Conservation (phyloP, 2,329 filamentous ascomycete genomes). For the Pseudogymnoascus sp. region DNA sequence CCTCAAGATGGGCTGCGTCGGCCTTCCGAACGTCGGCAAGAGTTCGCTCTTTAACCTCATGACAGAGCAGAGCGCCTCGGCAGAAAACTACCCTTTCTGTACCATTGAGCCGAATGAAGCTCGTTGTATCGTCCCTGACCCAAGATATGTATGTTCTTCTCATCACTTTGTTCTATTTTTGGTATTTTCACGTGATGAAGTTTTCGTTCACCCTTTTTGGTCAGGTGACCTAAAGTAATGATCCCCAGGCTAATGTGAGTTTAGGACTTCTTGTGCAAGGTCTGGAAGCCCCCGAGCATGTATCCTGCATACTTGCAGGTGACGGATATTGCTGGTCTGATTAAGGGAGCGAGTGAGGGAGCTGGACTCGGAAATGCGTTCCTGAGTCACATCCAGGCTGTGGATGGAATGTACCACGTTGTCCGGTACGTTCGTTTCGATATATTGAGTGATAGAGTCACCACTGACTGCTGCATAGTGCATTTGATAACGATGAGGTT, state of each 20-base stretch:
- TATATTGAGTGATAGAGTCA: neutral
- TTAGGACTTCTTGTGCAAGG: conserved; percentile 38
- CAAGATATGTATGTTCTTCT: conserved; percentile 34
- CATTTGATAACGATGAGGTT: conserved; percentile 39
- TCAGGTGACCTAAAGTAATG: neutral
- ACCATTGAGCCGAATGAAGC: conserved; percentile 42
- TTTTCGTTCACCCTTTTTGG: neutral
- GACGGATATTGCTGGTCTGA: conserved; percentile 39
- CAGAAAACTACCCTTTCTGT: conserved; percentile 40
- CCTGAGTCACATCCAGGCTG: conserved; percentile 39
- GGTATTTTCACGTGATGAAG: neutral
- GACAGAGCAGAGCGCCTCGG: conserved; percentile 39
- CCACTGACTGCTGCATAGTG: conserved; percentile 19
- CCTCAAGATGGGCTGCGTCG: conserved; percentile 41
- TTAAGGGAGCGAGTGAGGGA: conserved; percentile 38
- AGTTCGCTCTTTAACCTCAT: conserved; percentile 40
- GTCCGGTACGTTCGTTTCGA: conserved; percentile 28
- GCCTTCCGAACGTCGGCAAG: conserved; percentile 40
- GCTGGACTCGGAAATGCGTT: conserved; percentile 40
- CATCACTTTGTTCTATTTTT: neutral
- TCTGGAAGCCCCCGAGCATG: conserved; percentile 40
- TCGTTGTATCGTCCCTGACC: conserved; percentile 38
- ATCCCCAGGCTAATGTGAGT: conserved; percentile 9
- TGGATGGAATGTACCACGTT: conserved; percentile 40
- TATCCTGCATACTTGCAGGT: conserved; percentile 39